Base-by-base conservation (phyloP, 768 basidiomycete genomes). In the Pholiota conissans region DNA sequence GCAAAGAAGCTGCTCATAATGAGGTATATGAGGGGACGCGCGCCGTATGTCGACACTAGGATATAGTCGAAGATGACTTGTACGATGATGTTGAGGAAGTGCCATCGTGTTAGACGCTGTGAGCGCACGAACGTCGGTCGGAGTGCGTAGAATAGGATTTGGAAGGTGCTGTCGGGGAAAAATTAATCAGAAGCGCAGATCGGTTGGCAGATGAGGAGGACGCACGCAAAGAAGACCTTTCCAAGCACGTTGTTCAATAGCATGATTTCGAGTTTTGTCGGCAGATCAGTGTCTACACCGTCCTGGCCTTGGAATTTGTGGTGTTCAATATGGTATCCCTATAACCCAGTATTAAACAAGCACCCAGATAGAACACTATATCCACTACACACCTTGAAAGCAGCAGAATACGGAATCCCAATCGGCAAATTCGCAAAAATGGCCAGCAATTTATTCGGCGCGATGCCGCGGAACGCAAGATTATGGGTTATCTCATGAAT, bases 401-500 rank as follows among this genome's bases (percentile, higher is more conserved):
- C 88, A 63, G 93, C 91, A 18, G 91, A 89, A 72, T 98, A 99
- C 0, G 97, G 97, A 26, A 99, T 83, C 0, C 91, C 95, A 55
- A 99, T 98, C 0, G 95, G 92, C 26, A 97, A 66, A 69, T 99
- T 98, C 1, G 94, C 91, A 52, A 95, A 85, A 59, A 98, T 86
- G 5, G 97, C 94, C 20, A 98, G 75, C 24, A 87, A 70, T 66
- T 95, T 94, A 75, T 98, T 99, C 7, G 87, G 84, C 50, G 75
- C 77, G 46, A 98, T 83, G 22, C 89, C 81, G 60, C 81, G 83
- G 76, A 98, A 98, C 1, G 94, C 97, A 26, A 99, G 82, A 70
- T 98, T 98, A 71, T 99, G 97, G 2, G 95, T 97, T 60, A 99
- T 97, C 69, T 99, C 97, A 69, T 99, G 97, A 53, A 99, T 97